Evolutionary conservation across 2,329 filamentous ascomycete species (phyloP).

Genomic region (Blastomyces emzantsi): DNA sequence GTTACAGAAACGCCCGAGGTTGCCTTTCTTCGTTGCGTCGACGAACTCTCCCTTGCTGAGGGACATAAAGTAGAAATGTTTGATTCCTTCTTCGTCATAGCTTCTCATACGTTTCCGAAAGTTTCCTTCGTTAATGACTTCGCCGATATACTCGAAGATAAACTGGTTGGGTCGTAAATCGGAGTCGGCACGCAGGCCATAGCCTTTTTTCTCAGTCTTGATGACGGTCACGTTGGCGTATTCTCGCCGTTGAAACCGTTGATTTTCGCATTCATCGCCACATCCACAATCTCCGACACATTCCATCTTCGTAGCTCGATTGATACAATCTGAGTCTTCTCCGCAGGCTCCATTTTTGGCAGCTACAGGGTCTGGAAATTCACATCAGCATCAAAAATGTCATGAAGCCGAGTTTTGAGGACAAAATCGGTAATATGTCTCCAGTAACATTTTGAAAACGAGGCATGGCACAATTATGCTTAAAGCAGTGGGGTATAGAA

Average conservation of each 20-base stretch:
- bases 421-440: not conserved
- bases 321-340: slow-evolving; percentile 97
- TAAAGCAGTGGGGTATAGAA: not conserved
- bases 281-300: slow-evolving; percentile 83
- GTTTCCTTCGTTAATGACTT: slow-evolving; percentile 87
- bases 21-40: slow-evolving; percentile 93
- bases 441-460: not conserved
- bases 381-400: slow-evolving; percentile 1
- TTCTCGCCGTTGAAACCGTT: slow-evolving; percentile 82
- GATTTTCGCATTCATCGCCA: slow-evolving; percentile 80
- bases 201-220: slow-evolving; percentile 97
- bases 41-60: slow-evolving; percentile 94
- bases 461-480: not conserved
- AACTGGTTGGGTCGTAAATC: slow-evolving; percentile 77
- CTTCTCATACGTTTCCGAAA: slow-evolving; percentile 86
- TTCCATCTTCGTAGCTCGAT: slow-evolving; percentile 96
- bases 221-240: slow-evolving; percentile 91
- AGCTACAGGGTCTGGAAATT: slow-evolving; percentile 39
- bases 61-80: slow-evolving; percentile 99
- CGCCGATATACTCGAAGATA: slow-evolving; percentile 96
- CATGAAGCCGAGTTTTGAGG: too few relatives aligned
- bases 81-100: slow-evolving; percentile 94
- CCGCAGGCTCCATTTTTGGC: slow-evolving; percentile 73
- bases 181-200: slow-evolving; percentile 72
- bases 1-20: slow-evolving; percentile 94